Conservation (phyloP, 2,329 filamentous ascomycete species). For the Blumeriella jaapii region DNA sequence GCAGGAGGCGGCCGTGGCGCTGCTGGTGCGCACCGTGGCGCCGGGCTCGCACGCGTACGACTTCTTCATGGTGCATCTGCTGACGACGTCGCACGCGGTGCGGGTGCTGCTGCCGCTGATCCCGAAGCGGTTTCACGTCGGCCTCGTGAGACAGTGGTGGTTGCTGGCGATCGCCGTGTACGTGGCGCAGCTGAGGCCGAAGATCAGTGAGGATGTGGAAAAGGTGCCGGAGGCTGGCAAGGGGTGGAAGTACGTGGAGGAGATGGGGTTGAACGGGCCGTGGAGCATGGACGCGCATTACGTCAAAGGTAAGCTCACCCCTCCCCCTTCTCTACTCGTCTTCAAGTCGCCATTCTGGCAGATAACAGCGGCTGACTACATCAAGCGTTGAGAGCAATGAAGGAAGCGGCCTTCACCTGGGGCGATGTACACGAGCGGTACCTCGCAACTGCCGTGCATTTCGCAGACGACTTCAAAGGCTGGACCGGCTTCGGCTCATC, state of each 20-base stretch:
- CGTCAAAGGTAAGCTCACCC: slow-evolving; percentile 54
- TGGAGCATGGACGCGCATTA: slow-evolving; percentile 69
- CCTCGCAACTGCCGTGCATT: slow-evolving; percentile 56
- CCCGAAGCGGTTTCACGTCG: slow-evolving; percentile 59
- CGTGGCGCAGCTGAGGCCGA: slow-evolving; percentile 61
- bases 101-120: slow-evolving; percentile 73
- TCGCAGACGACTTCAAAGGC: slow-evolving; percentile 61
- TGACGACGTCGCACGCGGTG: slow-evolving; percentile 80
- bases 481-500: slow-evolving; percentile 37
- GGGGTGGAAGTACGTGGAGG: slow-evolving; percentile 66
- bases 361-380: slow-evolving; percentile 1
- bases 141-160: slow-evolving; percentile 80
- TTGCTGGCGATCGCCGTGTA: slow-evolving; percentile 70
- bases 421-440: slow-evolving; percentile 56
- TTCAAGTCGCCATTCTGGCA: not conserved
- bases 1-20: slow-evolving; percentile 47
- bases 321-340: not conserved
- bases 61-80: slow-evolving; percentile 70
- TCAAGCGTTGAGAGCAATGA: slow-evolving; percentile 58
- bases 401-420: slow-evolving; percentile 64
- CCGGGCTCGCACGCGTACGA: slow-evolving; percentile 57
- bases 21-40: slow-evolving; percentile 50
- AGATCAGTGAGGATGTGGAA: slow-evolving; percentile 56
- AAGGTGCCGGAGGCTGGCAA: slow-evolving; percentile 32
- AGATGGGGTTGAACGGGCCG: slow-evolving; percentile 56